Evolutionary conservation across 495 filamentous ascomycete genomes (phyloP), one percentile per base, ranked within the genome.

Genomic region (Paragyromitra xinjiangensis): DNA sequence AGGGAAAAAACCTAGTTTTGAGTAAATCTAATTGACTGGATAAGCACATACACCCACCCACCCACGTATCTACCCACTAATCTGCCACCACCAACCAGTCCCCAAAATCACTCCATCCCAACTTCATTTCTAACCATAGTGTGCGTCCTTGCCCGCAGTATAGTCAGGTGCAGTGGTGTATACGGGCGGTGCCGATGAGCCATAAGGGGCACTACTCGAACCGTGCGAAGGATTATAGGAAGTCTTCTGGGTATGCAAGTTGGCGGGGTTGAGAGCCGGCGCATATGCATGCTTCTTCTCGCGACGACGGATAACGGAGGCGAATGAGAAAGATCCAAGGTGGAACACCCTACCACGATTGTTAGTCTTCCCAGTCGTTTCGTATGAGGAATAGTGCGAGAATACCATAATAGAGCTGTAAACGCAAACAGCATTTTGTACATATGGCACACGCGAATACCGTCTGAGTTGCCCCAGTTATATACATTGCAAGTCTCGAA

Each of bases 391-490:
- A 16, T 2, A 61, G 26, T 14, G 39, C 26, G 40, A 8, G 55
- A 62, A 55, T 78, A 63, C 74, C 77, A 79, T 34, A 22, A 45
- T 6, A 79, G 37, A n/a, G n/a, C 1, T 29, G 68, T 65, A 44
- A 82, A 82, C 8, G 78, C 78, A 64, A 81, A 62, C 3, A 82
- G 56, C 24, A 42, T 8, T 53, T 82, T 82, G 73, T 74, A 82
- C n/a, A 82, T 42, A 48, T 82, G 74, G 37, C 81, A 82, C n/a
- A 82, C 64, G 29, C 19, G 42, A 59, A 80, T 78, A 34, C 81
- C 81, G 50, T 70, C 68, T 0, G 26, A 16, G 63, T 64, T 75
- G 5, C 81, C 81, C 73, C 74, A 82, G 26, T 73, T 69, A n/a
- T 51, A 53, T 24, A 58, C 58, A 19, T 69, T 34, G n/a, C 81